Percentiles rank a stretch among this genome's conserved stretches.
phyloP scores from a whole-genome alignment of 148 eudicot species.

The Heliamphora exappendiculata region DNA sequence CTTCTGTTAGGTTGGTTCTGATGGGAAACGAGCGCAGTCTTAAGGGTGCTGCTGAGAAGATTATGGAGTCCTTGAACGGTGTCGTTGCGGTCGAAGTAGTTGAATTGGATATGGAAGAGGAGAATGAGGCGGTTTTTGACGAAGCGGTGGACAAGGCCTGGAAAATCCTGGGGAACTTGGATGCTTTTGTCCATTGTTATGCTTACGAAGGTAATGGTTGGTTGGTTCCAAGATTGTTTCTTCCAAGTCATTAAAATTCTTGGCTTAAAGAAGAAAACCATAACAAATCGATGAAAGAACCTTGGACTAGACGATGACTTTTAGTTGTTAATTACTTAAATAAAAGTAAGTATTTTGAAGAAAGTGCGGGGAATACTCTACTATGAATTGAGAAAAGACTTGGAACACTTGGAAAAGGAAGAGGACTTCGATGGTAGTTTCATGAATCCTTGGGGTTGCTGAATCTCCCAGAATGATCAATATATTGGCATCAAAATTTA shows the following conservation, averaged over 20 bases:
- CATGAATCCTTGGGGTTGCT: neutral
- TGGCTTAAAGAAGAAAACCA: neutral
- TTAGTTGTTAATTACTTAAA: neutral
- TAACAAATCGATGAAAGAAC: neutral
- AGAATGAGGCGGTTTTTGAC: constrained; percentile 48
- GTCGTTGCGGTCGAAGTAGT: constrained; percentile 41
- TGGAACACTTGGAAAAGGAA: neutral
- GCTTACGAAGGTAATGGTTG: constrained; percentile 64
- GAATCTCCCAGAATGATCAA: neutral
- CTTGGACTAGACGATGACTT: neutral
- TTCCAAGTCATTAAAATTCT: neutral
- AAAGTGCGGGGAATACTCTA: neutral
- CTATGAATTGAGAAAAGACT: neutral
- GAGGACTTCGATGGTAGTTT: neutral
- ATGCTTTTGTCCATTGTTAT: constrained; percentile 67
- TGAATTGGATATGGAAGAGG: constrained; percentile 74
- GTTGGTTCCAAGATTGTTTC: neutral
- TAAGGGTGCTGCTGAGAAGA: constrained; percentile 39
- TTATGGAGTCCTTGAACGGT: constrained; percentile 32
- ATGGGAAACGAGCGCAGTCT: constrained; percentile 61
- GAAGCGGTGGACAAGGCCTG: constrained; percentile 66
- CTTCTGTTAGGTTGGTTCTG: constrained; percentile 54
- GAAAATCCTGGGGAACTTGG: constrained; percentile 50
- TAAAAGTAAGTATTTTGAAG: neutral
- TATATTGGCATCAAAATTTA: neutral